phyloP scores from a whole-genome alignment of 192 early-diverging fungal genomes.

The Powellomyces hirtus region DNA sequence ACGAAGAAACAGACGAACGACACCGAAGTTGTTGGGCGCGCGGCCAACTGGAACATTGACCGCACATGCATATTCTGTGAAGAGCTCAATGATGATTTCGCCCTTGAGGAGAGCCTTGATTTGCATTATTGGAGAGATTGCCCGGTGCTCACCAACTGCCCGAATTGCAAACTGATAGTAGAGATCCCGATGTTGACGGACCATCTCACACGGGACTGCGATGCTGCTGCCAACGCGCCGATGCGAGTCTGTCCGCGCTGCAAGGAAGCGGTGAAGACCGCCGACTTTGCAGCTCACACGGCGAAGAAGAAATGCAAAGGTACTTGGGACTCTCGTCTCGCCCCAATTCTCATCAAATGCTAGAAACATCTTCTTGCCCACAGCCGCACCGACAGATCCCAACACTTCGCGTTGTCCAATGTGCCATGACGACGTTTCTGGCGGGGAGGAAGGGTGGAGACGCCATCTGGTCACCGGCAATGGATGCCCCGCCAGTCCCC shows the following conservation, averaged over 20 bases:
- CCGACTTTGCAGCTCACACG: slow-evolving; percentile 55
- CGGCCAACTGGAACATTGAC: slow-evolving; percentile 15
- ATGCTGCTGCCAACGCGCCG: slow-evolving; percentile 41
- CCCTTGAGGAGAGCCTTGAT: slow-evolving; percentile 66
- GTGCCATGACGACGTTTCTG: slow-evolving; percentile 56
- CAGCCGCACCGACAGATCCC: slow-evolving; percentile 15
- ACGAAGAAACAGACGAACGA: not conserved
- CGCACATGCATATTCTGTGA: slow-evolving; percentile 77
- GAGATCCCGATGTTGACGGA: slow-evolving; percentile 66
- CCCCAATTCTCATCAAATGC: slow-evolving; percentile 2
- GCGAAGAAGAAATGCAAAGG: slow-evolving; percentile 41
- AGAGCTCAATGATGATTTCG: slow-evolving; percentile 58
- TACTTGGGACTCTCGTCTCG: slow-evolving; percentile 18
- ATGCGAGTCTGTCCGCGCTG: slow-evolving; percentile 63
- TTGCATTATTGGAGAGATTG: slow-evolving; percentile 78
- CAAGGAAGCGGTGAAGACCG: slow-evolving; percentile 53
- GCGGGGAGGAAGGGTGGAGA: slow-evolving; percentile 63
- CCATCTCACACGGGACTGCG: slow-evolving; percentile 68
- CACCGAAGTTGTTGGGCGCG: not conserved
- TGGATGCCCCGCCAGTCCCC: not conserved
- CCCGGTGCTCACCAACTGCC: slow-evolving; percentile 67
- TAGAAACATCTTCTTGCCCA: not conserved
- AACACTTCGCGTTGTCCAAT: slow-evolving; percentile 55
- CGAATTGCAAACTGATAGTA: slow-evolving; percentile 66
- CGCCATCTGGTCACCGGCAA: slow-evolving; percentile 62